These are phyloP conservation scores for Pythium apleroticum DNA, from an alignment of 352 stramenopile genomes.

Conservation along the genomic window DNA sequence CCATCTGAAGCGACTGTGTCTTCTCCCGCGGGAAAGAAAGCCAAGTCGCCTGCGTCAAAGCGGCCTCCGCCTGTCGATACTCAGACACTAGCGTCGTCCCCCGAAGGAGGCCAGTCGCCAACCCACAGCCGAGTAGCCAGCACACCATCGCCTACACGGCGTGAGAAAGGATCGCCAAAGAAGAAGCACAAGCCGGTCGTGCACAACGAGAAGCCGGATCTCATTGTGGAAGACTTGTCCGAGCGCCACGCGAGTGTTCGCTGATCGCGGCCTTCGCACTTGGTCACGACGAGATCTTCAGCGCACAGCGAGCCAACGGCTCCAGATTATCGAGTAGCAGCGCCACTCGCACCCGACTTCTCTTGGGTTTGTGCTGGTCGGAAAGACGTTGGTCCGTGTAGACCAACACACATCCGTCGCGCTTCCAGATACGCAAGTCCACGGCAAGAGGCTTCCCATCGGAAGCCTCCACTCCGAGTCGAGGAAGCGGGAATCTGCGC, in stretches of 20 bases:
- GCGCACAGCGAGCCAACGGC: neutral
- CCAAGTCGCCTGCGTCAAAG: neutral
- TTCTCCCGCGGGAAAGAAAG: neutral
- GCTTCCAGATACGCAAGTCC: slow-evolving; percentile 14
- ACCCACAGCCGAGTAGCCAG: neutral
- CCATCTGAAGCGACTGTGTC: neutral
- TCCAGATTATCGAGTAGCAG: slow-evolving; percentile 9
- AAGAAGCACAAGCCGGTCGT: slow-evolving; percentile 18
- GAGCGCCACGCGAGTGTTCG: slow-evolving; percentile 2
- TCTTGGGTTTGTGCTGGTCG: neutral
- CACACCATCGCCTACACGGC: neutral
- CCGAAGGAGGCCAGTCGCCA: neutral
- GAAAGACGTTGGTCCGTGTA: neutral
- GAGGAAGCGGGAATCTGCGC: slow-evolving; percentile 12
- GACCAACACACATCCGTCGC: slow-evolving; percentile 4
- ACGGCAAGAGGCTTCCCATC: neutral
- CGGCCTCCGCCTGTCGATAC: neutral
- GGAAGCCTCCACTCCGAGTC: neutral
- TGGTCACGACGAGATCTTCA: slow-evolving; percentile 6
- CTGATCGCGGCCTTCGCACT: neutral
- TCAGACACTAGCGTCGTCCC: neutral
- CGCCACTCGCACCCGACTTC: neutral
- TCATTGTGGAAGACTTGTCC: slow-evolving; percentile 20
- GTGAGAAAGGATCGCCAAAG: slow-evolving; percentile 3
- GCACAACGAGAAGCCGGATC: neutral